Evolutionary conservation across 306 rosid species (phyloP).

Genomic region (Medicago truncatula): DNA sequence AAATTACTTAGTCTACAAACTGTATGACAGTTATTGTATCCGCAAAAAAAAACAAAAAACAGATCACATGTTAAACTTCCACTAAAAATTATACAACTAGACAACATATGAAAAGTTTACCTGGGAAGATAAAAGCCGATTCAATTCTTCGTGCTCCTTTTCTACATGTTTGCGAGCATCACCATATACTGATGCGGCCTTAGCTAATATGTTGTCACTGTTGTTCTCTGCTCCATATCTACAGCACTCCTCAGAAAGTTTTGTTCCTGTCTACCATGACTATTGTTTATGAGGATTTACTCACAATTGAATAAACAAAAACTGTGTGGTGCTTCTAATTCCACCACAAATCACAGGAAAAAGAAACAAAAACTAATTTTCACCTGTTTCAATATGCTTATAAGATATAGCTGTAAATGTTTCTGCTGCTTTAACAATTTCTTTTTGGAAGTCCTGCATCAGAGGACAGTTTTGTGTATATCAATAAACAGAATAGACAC

Average conservation of each 20-base stretch:
- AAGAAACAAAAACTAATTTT: conserved; percentile 32
- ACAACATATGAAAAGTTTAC: conserved; percentile 52
- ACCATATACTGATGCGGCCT: conserved; percentile 93
- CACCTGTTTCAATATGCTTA: conserved; percentile 96
- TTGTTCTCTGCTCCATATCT: conserved; percentile 91
- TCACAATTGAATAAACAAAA: conserved; percentile 34
- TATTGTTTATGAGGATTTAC: conserved; percentile 42
- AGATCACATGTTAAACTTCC: conserved; percentile 30
- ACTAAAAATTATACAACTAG: conserved; percentile 34
- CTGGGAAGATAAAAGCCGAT: conserved; percentile 78
- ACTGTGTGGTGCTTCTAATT: conserved; percentile 19
- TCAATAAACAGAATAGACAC: conserved; percentile 29
- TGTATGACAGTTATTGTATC: too few relatives aligned
- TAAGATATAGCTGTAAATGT: conserved; percentile 78
- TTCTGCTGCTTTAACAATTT: conserved; percentile 90
- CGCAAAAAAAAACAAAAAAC: too few relatives aligned
- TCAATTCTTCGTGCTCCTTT: conserved; percentile 92
- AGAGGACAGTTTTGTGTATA: conserved; percentile 35
- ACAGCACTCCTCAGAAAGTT: conserved; percentile 98
- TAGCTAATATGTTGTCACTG: conserved; percentile 77
- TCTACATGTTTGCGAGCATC: conserved; percentile 96
- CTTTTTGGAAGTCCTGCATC: conserved; percentile 92
- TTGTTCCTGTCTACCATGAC: conserved; percentile 83
- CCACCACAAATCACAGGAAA: conserved; percentile 20
- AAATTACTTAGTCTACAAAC: too few relatives aligned